phyloP scores from a whole-genome alignment of 805 yeast species.

The Wickerhamiella vanderwaltii region DNA sequence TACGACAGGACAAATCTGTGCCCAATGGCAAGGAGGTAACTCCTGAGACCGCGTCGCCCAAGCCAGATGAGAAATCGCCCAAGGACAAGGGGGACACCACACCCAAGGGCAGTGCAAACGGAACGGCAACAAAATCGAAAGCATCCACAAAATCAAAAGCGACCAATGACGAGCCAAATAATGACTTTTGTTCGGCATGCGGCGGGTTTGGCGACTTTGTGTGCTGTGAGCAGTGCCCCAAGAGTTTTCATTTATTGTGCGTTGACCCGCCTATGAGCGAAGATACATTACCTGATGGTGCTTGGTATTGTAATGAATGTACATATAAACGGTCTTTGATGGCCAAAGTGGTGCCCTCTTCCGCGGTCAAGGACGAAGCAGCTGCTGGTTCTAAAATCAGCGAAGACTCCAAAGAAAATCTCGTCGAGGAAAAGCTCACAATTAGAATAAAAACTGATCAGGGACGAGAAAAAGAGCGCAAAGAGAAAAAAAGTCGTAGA shows the following conservation, averaged over 20 bases:
- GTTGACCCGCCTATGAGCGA: constrained; percentile 82
- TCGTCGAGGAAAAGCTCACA: background rate
- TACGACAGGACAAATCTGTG: background rate
- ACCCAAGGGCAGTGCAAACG: background rate
- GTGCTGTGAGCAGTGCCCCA: constrained; percentile 90
- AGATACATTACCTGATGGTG: constrained; percentile 64
- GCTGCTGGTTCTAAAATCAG: background rate
- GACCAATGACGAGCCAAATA: constrained; percentile 38
- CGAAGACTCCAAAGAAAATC: background rate
- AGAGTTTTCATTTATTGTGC: constrained; percentile 83
- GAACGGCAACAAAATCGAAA: background rate
- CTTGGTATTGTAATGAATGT: constrained; percentile 84
- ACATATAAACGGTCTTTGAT: constrained; percentile 28
- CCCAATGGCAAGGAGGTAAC: background rate
- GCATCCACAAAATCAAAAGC: background rate
- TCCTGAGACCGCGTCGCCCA: background rate
- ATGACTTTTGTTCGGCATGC: constrained; percentile 85
- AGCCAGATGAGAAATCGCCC: background rate
- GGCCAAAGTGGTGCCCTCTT: too few relatives aligned
- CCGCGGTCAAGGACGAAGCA: background rate
- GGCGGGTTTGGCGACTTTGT: constrained; percentile 79
- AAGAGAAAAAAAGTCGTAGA: background rate
- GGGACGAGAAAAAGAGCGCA: background rate
- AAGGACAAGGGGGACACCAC: background rate
- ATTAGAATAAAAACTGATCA: background rate